Evolutionary conservation across 805 yeast genomes (phyloP), one percentile per base, ranked within the genome.

Genomic region (Yarrowia deformans): DNA sequence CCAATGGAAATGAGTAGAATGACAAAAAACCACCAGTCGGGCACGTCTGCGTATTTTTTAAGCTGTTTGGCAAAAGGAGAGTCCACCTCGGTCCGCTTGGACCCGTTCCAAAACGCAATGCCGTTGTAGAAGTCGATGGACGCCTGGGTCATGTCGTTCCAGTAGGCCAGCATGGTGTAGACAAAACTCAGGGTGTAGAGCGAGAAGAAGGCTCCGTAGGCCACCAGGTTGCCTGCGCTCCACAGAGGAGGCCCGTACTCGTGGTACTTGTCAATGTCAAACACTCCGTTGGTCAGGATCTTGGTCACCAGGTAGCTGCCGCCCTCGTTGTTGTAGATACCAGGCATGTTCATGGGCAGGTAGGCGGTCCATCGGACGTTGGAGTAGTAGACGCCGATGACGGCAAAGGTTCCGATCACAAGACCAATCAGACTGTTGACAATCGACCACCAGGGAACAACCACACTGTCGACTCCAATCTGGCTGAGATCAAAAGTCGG

Each of bases 21-120:
- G 14, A 79, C 72, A 14, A 85, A 69, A 43, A 84, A 89, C 91
- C 92, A 88, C 88, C 88, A 87, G 71, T 87, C 90, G 0, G 96
- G 95, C 32, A 88, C 91, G 71, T 89, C 92, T 35, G 83, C 82
- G 76, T 89, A 88, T 68, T 77, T 79, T 49, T 73, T 75, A 86
- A 85, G 86, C 74, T 86, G 80, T 35, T 29, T 63, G 42, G 68
- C 72, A 71, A 45, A 72, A 35, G 67, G 74, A 72, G 49, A 72
- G 40, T 48, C 71, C 18, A 35, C 56, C 60, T 32, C 69, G 34
- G 32, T 45, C 10, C 45, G 23, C 50, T 34, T 43, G 14, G 10
- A 12, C 1, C 54, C 50, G 16, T 60, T 60, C 54, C 67, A 43
- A 19, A 60, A 46, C 13, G 54, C 54, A 13, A 60, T 18, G 10